These are phyloP conservation scores for Myxozyma sirexii DNA, from an alignment of 805 yeast species.

Conservation along the genomic window DNA sequence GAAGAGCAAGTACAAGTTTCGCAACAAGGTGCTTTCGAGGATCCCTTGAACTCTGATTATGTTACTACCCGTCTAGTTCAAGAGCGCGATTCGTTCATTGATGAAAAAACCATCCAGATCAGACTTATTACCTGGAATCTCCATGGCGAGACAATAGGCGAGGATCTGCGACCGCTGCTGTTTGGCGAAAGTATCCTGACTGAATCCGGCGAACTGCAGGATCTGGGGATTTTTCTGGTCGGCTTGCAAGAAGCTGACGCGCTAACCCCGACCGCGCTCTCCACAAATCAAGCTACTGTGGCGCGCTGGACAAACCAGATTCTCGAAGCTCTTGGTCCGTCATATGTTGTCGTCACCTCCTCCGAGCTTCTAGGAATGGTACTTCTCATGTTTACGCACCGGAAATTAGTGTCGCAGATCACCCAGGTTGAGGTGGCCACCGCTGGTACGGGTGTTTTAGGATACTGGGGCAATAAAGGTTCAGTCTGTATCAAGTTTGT, in stretches of 20 bases:
- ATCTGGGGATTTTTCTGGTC: conserved; percentile 45
- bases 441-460: conserved; percentile 60
- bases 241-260: conserved; percentile 58
- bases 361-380: conserved; percentile 58
- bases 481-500: conserved; percentile 52
- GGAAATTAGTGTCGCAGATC: conserved; percentile 46
- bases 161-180: conserved; percentile 33
- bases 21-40: conserved; percentile 4
- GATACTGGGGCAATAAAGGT: conserved; percentile 66
- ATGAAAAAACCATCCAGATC: conserved; percentile 33
- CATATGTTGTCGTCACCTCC: conserved; percentile 47
- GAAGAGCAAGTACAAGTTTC: conserved; percentile 29
- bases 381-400: conserved; percentile 49
- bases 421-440: conserved; percentile 47
- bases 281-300: conserved; percentile 42
- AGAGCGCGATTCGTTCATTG: conserved; percentile 26
- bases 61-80: conserved; percentile 26
- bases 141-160: conserved; percentile 38
- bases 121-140: conserved; percentile 42
- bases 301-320: conserved; percentile 35
- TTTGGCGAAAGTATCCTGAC: conserved; percentile 26
- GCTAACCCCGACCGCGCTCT: conserved; percentile 46
- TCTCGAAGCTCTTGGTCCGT: conserved; percentile 35
- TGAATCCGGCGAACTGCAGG: conserved; percentile 13
- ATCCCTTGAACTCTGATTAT: conserved; percentile 30